A percentile compares a stretch with the other conserved stretches of the same genome.
phyloP scores from a whole-genome alignment of 768 basidiomycete genomes.

The Mrakia blollopis region DNA sequence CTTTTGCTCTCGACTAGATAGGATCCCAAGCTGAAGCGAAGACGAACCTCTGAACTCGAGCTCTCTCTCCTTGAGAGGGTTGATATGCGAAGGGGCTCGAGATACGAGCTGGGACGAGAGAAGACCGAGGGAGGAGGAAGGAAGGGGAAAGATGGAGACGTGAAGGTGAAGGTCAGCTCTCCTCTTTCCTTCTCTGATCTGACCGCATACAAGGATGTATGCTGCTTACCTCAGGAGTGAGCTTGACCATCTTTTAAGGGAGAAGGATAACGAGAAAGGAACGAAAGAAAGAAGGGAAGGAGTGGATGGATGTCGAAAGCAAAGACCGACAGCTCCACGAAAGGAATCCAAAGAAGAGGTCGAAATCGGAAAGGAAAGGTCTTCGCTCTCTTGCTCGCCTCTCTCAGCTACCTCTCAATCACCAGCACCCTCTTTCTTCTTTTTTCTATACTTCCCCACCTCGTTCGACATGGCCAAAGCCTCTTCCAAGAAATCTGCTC shows the following conservation, averaged over 20 bases:
- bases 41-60: constrained; percentile 31
- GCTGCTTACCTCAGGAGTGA: constrained; percentile 32
- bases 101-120: constrained; percentile 25
- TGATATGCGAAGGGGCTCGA: constrained; percentile 31
- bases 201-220: not conserved
- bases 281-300: not conserved
- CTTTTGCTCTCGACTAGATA: not conserved
- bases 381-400: no score
- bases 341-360: not conserved
- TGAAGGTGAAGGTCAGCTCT: not conserved
- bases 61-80: constrained; percentile 33
- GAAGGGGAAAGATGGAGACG: not conserved
- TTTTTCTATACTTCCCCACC: not conserved
- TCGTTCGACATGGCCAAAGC: constrained; percentile 15
- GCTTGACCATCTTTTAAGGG: constrained; percentile 33
- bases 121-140: not conserved
- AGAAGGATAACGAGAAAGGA: not conserved
- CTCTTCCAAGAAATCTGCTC: not conserved
- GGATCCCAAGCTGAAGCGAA: not conserved
- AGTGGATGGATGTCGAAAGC: not conserved
- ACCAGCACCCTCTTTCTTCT: not conserved
- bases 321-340: not conserved
- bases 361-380: no score
- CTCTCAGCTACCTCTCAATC: not conserved
- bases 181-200: no score